Evolutionary conservation across 2,329 filamentous ascomycete genomes (phyloP).

Genomic region (Aureobasidium lini): DNA sequence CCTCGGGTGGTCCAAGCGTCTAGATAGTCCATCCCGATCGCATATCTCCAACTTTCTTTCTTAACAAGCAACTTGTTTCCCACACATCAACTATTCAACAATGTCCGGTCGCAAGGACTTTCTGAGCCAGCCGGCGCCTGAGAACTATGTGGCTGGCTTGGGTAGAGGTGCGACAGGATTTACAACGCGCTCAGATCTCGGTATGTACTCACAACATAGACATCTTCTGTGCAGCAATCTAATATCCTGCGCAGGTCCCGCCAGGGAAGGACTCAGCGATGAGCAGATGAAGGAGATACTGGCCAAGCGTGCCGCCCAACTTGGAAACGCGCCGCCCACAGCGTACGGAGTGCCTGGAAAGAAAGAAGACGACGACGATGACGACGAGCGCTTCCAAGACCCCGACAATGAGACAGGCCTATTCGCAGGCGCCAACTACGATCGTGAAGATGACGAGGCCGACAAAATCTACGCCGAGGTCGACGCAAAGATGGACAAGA

Average conservation of each 20-base stretch:
- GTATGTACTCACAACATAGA: constrained; percentile 1
- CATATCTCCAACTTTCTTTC: not conserved
- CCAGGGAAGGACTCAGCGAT: constrained; percentile 88
- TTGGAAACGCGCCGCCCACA: constrained; percentile 64
- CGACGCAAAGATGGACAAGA: constrained; percentile 92
- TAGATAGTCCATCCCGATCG: not conserved
- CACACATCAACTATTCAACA: not conserved
- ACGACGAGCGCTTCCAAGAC: constrained; percentile 81
- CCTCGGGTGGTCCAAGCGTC: not conserved
- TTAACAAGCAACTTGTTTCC: not conserved
- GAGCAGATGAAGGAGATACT: constrained; percentile 98
- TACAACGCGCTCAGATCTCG: constrained; percentile 88
- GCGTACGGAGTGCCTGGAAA: constrained; percentile 63
- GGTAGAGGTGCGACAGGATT: constrained; percentile 97
- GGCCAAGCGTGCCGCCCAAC: constrained; percentile 80
- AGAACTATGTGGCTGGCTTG: constrained; percentile 77
- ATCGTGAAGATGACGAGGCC: constrained; percentile 95
- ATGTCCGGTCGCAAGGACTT: constrained; percentile 75
- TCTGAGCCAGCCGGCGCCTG: constrained; percentile 64
- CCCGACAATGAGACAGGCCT: constrained; percentile 95
- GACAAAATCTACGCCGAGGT: constrained; percentile 93
- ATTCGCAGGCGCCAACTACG: constrained; percentile 91
- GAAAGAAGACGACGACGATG: constrained; percentile 67
- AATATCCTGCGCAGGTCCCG: constrained; percentile 54
- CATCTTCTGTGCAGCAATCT: not conserved